Conservation (phyloP, 331 rosid genomes). For the Malus hybrid region DNA sequence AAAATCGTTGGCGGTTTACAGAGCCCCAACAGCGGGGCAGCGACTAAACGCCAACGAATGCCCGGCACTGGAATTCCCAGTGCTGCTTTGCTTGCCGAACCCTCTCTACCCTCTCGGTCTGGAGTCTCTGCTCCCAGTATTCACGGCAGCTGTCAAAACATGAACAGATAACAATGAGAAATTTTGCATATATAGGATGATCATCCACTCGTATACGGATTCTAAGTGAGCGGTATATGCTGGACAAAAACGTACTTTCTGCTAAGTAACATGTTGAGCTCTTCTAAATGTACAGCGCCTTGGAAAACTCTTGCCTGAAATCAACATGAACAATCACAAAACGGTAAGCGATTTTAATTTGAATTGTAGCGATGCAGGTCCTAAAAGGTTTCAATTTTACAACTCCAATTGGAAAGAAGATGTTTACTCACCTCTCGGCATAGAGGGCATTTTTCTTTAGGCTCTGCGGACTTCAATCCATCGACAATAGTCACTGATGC, state of each 20-base stretch:
- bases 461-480: slow-evolving; percentile 50
- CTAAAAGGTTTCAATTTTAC: not conserved
- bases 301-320: slow-evolving; percentile 52
- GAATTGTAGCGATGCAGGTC: not conserved
- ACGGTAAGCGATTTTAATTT: not conserved
- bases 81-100: slow-evolving; percentile 67
- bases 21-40: not conserved
- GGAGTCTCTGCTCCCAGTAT: slow-evolving; percentile 73
- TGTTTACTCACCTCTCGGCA: slow-evolving; percentile 61
- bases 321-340: slow-evolving; percentile 6
- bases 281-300: slow-evolving; percentile 70
- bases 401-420: not conserved
- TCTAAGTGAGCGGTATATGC: not conserved
- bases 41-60: slow-evolving; percentile 40
- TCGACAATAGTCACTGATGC: slow-evolving; percentile 72
- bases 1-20: not conserved
- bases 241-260: slow-evolving; percentile 35
- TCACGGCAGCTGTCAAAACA: slow-evolving; percentile 45
- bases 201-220: not conserved
- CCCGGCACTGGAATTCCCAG: slow-evolving; percentile 66
- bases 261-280: slow-evolving; percentile 52
- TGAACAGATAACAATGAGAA: not conserved
- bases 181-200: not conserved
- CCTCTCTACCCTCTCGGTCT: slow-evolving; percentile 64
- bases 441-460: slow-evolving; percentile 70